phyloP scores from a whole-genome alignment of 345 rosid genomes.

The Eutrema yunnanense region DNA sequence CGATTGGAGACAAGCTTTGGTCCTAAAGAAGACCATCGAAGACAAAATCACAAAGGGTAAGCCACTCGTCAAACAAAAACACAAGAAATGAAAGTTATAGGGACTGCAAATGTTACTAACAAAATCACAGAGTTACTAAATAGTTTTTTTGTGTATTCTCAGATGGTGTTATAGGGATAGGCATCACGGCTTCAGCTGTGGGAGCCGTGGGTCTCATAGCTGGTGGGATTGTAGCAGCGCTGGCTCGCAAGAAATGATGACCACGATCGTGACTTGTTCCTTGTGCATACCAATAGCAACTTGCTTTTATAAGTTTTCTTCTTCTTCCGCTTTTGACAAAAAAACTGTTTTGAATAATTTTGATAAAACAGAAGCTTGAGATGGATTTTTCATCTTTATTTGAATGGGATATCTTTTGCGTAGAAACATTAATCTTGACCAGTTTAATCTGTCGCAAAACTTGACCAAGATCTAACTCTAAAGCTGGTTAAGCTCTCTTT shows the following conservation, averaged over 20 bases:
- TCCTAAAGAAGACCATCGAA: constrained; percentile 62
- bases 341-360: not conserved
- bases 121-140: not conserved
- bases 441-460: too few relatives aligned
- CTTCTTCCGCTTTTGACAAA: not conserved
- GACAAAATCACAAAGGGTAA: constrained; percentile 71
- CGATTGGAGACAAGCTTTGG: constrained; percentile 80
- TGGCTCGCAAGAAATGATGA: constrained; percentile 70
- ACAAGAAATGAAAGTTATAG: not conserved
- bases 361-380: not conserved
- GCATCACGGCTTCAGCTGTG: constrained; percentile 76
- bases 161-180: constrained; percentile 95
- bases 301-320: not conserved
- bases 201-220: constrained; percentile 80
- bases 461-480: too few relatives aligned
- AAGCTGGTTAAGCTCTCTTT: too few relatives aligned
- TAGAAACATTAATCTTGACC: too few relatives aligned
- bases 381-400: not conserved
- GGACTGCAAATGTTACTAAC: not conserved
- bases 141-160: not conserved
- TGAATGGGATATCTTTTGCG: too few relatives aligned
- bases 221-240: constrained; percentile 77
- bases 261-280: not conserved
- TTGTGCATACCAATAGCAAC: constrained; percentile 24
- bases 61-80: not conserved